Evolutionary conservation across 108 stramenopile genomes (phyloP).

Genomic region (Nannochloropsis gaditana): DNA sequence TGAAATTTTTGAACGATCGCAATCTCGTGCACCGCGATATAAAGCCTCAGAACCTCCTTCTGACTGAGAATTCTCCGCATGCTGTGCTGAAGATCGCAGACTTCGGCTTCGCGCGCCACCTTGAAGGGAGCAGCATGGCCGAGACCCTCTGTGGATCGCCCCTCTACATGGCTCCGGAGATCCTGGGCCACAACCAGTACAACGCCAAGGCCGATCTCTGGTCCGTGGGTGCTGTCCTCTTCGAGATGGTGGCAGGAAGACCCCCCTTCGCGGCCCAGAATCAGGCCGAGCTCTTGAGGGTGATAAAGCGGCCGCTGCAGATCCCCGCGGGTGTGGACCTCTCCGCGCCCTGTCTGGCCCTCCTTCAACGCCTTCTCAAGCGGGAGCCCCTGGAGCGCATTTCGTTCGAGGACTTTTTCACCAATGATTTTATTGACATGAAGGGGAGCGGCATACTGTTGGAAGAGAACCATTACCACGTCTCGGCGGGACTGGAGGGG

Average conservation of each 20-base stretch:
- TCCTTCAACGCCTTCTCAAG: slow-evolving; percentile 37
- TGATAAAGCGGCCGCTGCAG: slow-evolving; percentile 33
- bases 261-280: slow-evolving; percentile 40
- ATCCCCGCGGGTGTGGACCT: slow-evolving; percentile 29
- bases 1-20: slow-evolving; percentile 68
- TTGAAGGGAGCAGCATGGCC: slow-evolving; percentile 77
- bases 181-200: slow-evolving; percentile 67
- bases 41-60: slow-evolving; percentile 90
- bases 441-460: not conserved
- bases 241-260: slow-evolving; percentile 80
- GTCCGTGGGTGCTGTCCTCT: slow-evolving; percentile 90
- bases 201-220: slow-evolving; percentile 95
- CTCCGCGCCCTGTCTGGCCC: slow-evolving; percentile 23
- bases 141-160: slow-evolving; percentile 95
- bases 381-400: slow-evolving; percentile 34
- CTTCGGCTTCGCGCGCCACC: slow-evolving; percentile 94
- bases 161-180: slow-evolving; percentile 96
- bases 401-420: slow-evolving; percentile 39
- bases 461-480: not conserved
- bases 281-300: slow-evolving; percentile 35
- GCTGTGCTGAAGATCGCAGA: slow-evolving; percentile 63
- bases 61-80: slow-evolving; percentile 67
- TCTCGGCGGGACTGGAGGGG: slow-evolving; percentile 2
- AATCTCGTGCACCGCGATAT: slow-evolving; percentile 77
- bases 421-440: slow-evolving; percentile 18